Conservation (phyloP, 1,139 yeast species). For the Debaryomycetaceae sp. region DNA sequence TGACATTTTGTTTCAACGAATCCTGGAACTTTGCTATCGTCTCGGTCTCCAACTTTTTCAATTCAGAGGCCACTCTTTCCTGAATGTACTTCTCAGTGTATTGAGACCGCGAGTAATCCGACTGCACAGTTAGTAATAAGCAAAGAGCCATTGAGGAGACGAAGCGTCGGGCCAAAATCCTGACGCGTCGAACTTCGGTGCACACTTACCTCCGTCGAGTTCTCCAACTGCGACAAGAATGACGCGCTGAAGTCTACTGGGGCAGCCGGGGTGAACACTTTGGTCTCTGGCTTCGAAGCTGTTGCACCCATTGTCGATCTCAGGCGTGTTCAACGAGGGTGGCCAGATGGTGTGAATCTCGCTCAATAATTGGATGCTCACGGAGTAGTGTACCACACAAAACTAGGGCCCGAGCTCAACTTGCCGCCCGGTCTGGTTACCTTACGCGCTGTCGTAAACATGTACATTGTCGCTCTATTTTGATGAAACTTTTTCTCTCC, state of each 20-base stretch:
- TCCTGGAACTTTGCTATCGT: conserved; percentile 53
- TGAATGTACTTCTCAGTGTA: conserved; percentile 74
- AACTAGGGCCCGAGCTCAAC: no score
- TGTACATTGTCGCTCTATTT: conserved; percentile 4
- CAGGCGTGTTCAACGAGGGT: conserved; percentile 10
- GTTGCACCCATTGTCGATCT: conserved; percentile 46
- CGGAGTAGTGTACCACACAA: no score
- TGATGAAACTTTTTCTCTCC: conserved; percentile 46
- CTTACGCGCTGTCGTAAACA: no score
- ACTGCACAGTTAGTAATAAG: conserved; percentile 34
- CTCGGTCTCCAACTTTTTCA: conserved; percentile 58
- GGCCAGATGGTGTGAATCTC: no score
- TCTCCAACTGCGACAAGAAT: conserved; percentile 66
- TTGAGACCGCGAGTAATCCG: conserved; percentile 80
- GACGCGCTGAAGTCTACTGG: conserved; percentile 74
- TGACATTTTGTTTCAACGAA: conserved; percentile 42
- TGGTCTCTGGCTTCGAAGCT: conserved; percentile 59
- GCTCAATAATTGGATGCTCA: no score
- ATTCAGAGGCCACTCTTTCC: conserved; percentile 65
- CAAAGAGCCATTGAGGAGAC: not conserved
- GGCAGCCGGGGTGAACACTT: conserved; percentile 64
- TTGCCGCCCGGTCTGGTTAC: no score
- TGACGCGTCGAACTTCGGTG: no score
- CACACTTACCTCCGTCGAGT: conserved; percentile 54
- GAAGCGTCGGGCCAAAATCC: not conserved